Conservation (phyloP, 2,329 filamentous ascomycete species). For the Diaporthe destruens region DNA sequence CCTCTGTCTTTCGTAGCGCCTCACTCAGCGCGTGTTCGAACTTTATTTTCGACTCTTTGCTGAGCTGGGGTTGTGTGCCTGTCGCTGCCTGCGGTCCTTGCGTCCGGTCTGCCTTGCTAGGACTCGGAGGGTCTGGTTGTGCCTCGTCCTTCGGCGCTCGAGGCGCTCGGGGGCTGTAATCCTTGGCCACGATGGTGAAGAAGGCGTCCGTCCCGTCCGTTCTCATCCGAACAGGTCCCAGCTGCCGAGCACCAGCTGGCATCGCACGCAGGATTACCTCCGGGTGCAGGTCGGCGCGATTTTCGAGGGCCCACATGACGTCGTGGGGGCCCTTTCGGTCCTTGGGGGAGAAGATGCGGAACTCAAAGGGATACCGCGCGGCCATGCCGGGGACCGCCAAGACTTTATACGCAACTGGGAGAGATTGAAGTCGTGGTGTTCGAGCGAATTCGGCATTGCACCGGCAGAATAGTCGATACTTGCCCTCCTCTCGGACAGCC, state of each 20-base stretch:
- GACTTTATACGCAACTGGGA: background rate
- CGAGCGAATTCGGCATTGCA: background rate
- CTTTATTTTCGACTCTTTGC: background rate
- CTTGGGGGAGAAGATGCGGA: background rate
- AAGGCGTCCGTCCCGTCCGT: background rate
- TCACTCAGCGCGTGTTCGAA: background rate
- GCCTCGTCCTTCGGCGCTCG: no score
- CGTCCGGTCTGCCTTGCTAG: no score
- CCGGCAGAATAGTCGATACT: background rate
- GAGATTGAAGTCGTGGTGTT: accelerated
- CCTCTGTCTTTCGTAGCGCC: background rate
- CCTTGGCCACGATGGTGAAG: background rate
- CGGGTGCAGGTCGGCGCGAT: background rate
- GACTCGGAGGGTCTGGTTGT: no score
- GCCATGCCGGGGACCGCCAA: background rate
- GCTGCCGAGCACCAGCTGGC: background rate
- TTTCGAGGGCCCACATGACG: background rate
- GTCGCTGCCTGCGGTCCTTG: no score
- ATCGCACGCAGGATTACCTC: background rate
- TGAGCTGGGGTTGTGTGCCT: background rate
- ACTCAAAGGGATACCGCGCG: background rate
- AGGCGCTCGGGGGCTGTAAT: no score
- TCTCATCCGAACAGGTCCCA: background rate
- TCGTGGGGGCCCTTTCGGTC: background rate
- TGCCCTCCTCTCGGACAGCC: background rate